These are phyloP conservation scores for Penicillium brevicompactum DNA, from an alignment of 2,329 filamentous ascomycete genomes.

Conservation along the genomic window DNA sequence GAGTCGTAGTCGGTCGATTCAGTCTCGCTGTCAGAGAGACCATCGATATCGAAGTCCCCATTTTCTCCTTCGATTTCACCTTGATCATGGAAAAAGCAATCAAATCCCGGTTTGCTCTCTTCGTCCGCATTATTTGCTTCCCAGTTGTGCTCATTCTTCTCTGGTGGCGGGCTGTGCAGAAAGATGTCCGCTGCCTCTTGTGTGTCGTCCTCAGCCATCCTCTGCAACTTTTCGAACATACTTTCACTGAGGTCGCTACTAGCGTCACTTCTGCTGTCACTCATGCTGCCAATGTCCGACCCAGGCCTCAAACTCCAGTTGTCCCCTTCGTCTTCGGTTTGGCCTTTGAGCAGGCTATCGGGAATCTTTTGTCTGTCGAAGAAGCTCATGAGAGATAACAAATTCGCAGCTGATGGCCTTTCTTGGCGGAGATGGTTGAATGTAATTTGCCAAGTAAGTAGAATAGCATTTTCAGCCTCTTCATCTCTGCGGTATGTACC, in stretches of 20 bases:
- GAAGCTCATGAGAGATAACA: slow-evolving; percentile 33
- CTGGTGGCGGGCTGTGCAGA: neutral
- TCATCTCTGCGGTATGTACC: slow-evolving; percentile 23
- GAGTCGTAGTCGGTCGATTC: neutral
- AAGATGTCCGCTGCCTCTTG: neutral
- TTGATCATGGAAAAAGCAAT: neutral
- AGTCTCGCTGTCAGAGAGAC: neutral
- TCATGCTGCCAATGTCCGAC: neutral
- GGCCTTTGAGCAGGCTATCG: neutral
- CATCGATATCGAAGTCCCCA: neutral
- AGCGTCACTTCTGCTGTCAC: neutral
- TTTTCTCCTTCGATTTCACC: neutral
- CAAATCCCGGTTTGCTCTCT: neutral
- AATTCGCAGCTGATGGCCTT: slow-evolving; percentile 25
- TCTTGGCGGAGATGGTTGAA: slow-evolving; percentile 32
- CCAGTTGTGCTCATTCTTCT: neutral
- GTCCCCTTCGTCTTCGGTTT: neutral
- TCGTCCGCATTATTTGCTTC: neutral
- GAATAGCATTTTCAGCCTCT: slow-evolving; percentile 26
- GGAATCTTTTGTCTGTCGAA: slow-evolving; percentile 30
- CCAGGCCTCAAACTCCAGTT: neutral
- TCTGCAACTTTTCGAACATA: neutral
- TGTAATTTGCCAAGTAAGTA: slow-evolving; percentile 36
- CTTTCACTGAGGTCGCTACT: neutral
- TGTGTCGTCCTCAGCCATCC: neutral